Conservation (phyloP, 768 basidiomycete species). For the Phylloporus scabripes region DNA sequence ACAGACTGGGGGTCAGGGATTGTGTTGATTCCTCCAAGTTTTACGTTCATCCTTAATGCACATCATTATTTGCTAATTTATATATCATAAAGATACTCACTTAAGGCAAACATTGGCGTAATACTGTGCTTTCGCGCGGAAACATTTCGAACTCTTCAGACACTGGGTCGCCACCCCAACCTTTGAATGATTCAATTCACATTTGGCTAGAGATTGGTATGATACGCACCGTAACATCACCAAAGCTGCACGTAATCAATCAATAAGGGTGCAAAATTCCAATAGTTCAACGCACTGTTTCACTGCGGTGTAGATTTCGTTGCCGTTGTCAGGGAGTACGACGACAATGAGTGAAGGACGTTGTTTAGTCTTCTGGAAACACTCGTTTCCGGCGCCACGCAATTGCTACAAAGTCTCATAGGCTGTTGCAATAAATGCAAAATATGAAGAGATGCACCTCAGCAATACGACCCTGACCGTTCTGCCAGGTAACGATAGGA, state of each 20-base stretch:
- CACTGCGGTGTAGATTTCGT: constrained; percentile 70
- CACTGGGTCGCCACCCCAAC: constrained; percentile 78
- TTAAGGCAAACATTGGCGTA: constrained; percentile 79
- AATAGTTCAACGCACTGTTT: constrained; percentile 68
- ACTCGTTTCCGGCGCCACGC: constrained; percentile 44
- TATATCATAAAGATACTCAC: constrained; percentile 37
- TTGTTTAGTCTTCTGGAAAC: constrained; percentile 34
- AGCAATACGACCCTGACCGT: constrained; percentile 50
- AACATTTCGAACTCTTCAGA: constrained; percentile 61
- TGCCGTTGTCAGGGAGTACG: constrained; percentile 66
- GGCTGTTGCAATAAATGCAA: background rate
- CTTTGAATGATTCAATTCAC: constrained; percentile 28
- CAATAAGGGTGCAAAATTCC: background rate
- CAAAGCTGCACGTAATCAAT: constrained; percentile 46
- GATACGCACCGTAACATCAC: constrained; percentile 51
- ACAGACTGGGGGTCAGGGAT: constrained; percentile 68
- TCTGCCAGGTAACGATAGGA: constrained; percentile 50
- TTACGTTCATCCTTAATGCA: constrained; percentile 64
- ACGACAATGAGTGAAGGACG: constrained; percentile 59
- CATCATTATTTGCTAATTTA: background rate
- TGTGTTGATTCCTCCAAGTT: constrained; percentile 78
- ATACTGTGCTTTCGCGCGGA: constrained; percentile 66
- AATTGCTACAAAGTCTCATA: constrained; percentile 36
- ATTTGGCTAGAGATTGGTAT: background rate
- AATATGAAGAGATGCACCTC: constrained; percentile 29